Evolutionary conservation across 2,329 filamentous ascomycete genomes (phyloP), one percentile per base, ranked within the genome.

Genomic region (Aspergillus sp.): DNA sequence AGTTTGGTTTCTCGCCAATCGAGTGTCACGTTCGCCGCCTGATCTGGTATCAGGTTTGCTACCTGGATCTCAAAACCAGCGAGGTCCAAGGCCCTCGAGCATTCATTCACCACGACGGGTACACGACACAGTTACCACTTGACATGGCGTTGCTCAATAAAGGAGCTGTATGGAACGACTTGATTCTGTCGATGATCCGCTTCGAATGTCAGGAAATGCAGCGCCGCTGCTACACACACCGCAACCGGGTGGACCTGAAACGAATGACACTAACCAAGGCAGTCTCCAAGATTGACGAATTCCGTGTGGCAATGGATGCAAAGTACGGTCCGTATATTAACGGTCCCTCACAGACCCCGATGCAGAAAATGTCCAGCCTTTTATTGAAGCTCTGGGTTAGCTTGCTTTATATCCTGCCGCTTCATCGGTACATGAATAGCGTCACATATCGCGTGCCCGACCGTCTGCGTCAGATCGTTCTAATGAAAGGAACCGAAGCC

Each of bases 161-260:
- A 7, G 17, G 23, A 8, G 6, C 25, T 3, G 41, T 17, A 0
- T 58, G 56, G 56, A 53, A 58, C 48, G 48, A 58, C 8, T 23
- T 19, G 22, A 45, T 58, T 4, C 19, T 47, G 4, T 47, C 56
- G 7, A 53, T 52, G 47, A 51, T 58, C 23, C 34, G 31, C 2
- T 58, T 58, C 48, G 56, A 58, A 28, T 58, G 56, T n/a, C 47
- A 52, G 15, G 56, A 58, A 13, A 58, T 58, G 56, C 38, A 52
- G 17, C 56, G 56, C 7, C 47, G 41, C 4, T 30, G 34, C 56
- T 8, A n/a, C 4, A 31, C 11, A 0, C 38, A 52, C 11, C 56
- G 19, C 34, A 28, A 22, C 7, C 30, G 41, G 3, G 23, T 58
- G 13, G 56, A 58, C 19, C 8, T 31, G 22, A 28, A 30, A n/a